These are phyloP conservation scores for Arthrobotrys entomopaga DNA, from an alignment of 2,329 filamentous ascomycete species.

Conservation along the genomic window DNA sequence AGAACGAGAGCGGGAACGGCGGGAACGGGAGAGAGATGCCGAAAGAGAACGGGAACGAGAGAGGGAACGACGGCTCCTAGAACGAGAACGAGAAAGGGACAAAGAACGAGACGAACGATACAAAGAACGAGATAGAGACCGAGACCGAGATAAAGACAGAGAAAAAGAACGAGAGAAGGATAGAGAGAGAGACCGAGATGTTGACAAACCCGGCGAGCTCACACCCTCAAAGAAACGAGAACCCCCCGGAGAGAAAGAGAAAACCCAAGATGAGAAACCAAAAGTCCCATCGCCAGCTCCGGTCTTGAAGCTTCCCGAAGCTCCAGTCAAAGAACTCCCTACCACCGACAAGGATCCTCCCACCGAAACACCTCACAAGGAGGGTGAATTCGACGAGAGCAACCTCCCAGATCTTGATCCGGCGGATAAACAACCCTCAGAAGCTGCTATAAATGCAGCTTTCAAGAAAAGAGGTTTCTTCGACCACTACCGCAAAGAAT, in stretches of 20 bases:
- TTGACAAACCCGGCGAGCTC: constrained; percentile 26
- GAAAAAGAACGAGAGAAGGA: constrained; percentile 30
- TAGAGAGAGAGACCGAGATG: constrained; percentile 28
- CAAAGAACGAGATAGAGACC: constrained; percentile 5
- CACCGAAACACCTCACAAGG: neutral
- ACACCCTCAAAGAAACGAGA: constrained; percentile 36
- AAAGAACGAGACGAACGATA: constrained; percentile 26
- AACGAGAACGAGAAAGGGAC: constrained; percentile 28
- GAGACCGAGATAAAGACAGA: constrained; percentile 29
- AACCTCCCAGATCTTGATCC: constrained; percentile 27
- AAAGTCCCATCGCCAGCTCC: constrained; percentile 13
- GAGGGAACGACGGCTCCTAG: constrained; percentile 19
- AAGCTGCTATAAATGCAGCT: constrained; percentile 28
- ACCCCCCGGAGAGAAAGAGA: constrained; percentile 25
- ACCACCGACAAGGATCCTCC: constrained; percentile 2
- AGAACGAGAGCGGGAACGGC: constrained; percentile 41
- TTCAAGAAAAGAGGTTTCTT: constrained; percentile 54
- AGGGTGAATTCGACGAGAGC: constrained; percentile 30
- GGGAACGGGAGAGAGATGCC: constrained; percentile 36
- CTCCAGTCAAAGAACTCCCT: constrained; percentile 1
- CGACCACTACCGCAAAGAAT: constrained; percentile 44
- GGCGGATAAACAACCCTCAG: constrained; percentile 41
- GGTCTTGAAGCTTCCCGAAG: constrained; percentile 11
- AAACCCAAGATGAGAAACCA: constrained; percentile 31
- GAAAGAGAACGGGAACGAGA: constrained; percentile 40